A percentile compares a stretch with the other conserved stretches of the same genome.
These are phyloP conservation scores for Ganoderma multipileum DNA, from an alignment of 1,284 basidiomycete genomes.

Conservation along the genomic window DNA sequence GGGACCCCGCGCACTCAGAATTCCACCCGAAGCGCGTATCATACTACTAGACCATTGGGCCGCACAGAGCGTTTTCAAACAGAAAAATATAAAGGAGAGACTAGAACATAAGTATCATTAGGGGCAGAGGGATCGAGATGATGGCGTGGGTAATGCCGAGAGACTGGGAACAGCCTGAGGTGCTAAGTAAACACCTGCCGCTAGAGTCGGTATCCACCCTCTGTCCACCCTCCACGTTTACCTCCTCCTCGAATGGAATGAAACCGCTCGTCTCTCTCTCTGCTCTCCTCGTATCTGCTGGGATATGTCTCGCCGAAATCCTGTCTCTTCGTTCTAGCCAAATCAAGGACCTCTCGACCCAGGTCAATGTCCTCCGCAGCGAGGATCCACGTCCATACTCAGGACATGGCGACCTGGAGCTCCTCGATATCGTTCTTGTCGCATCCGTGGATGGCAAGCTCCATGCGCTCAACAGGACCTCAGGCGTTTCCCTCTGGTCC, in stretches of 20 bases:
- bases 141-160: neutral
- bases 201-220: neutral
- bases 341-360: constrained; percentile 35
- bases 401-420: constrained; percentile 53
- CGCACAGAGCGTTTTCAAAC: neutral
- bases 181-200: neutral
- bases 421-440: constrained; percentile 82
- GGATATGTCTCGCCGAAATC: constrained; percentile 38
- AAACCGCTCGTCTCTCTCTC: constrained; percentile 33
- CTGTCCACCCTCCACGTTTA: neutral
- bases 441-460: constrained; percentile 92
- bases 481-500: constrained; percentile 82
- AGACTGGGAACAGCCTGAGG: neutral
- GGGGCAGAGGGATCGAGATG: neutral
- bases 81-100: no score
- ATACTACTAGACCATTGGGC: neutral
- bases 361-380: constrained; percentile 29
- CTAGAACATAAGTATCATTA: no score
- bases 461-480: constrained; percentile 84
- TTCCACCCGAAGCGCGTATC: neutral
- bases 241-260: constrained; percentile 37
- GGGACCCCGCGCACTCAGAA: neutral
- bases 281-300: constrained; percentile 33
- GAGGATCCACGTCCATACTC: constrained; percentile 15
- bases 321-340: constrained; percentile 31